Evolutionary conservation across 257 asterid species (phyloP), one percentile per base, ranked within the genome.

Genomic region (Jaltomata sinuosa): DNA sequence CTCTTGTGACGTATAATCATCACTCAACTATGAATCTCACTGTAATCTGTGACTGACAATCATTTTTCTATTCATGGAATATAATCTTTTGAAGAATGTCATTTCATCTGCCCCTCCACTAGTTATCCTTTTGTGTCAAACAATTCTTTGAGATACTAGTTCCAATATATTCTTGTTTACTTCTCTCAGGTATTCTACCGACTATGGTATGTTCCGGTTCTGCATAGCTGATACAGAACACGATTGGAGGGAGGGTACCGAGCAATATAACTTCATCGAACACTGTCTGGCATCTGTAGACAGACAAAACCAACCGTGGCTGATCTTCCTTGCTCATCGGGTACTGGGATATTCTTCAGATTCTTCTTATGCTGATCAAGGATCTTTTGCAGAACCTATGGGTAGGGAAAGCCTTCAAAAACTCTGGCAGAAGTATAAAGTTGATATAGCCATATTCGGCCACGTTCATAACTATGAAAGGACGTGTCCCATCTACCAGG

Each of bases 361-460:
- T n/a, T 88, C 54, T 49, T 85, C 36, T 52, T 94, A 95, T 34
- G 92, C 94, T 34, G 11, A 49, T 14, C 69, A 88, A 83, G 98
- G 98, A 64, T 90, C 97, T 9, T 95, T 92, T 88, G 93, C 89
- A 15, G 98, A 95, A 82, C 98, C 98, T 57, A 94, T 94, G 98
- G 98, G 98, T 22, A 89, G 92, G 86, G 93, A 92, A 3, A 90
- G 88, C 87, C 98, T 95, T 80, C 97, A 93, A 77, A 95, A 88
- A 45, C 97, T 95, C 10, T 95, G 98, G 98, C 98, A 95, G 91
- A 94, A 94, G 87, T 89, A 95, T 79, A 95, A 92, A 88, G 97
- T 95, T 14, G 97, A 95, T 80, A 89, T 95, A 25, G 98, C 97
- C 83, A 84, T 95, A 67, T 95, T 80, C 5, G 96, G 98, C 6